Base-by-base conservation (phyloP, 805 yeast species). In the Starmerella geochares region DNA sequence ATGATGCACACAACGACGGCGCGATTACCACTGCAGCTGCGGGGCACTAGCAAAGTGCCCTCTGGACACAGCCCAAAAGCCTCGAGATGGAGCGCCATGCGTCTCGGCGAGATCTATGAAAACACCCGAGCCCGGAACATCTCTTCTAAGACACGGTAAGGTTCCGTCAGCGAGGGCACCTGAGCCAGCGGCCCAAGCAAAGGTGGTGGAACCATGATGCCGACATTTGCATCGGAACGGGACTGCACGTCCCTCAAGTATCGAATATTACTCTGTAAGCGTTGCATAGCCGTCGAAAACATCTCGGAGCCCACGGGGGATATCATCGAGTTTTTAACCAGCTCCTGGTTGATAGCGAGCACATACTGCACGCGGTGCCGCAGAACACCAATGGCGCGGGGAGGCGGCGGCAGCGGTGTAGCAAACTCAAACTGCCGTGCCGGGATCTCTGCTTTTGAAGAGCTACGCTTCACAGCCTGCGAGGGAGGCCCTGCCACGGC, bases 241-340 rank as follows among this genome's bases (percentile, higher is more conserved):
- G 28, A 20, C 20, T 40, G 47, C 3, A 47, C 56, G 31, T 47
- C 45, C 8, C 45, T 65, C 50, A 67, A 59, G 47, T 65, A 67
- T 17, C 63, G 57, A 35, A 68, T 51, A 47, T 68, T 68, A 39
- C 62, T 52, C 40, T 68, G 69, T 10, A 68, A 44, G 3, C 71
- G 59, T 33, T 55, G 58, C 62, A 68, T 55, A 41, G 68, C 60
- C 43, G 58, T 49, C 4, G 50, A 38, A 48, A 49, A 62, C 9
- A 50, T 45, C 7, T 45, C 51, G 3, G 56, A 32, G 27, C 49
- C 46, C 1, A 16, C 17, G 8, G 48, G 40, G 3, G 55, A 20
- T 3, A 52, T 4, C 43, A 50, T 44, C 10, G 48, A 46, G 14
- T 44, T 33, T n/a, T 48, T 48, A 28, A 58, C 49, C 5, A 58